Evolutionary conservation across 306 rosid species (phyloP), one percentile per base, ranked within the genome.

Genomic region (Lotus japonicus): DNA sequence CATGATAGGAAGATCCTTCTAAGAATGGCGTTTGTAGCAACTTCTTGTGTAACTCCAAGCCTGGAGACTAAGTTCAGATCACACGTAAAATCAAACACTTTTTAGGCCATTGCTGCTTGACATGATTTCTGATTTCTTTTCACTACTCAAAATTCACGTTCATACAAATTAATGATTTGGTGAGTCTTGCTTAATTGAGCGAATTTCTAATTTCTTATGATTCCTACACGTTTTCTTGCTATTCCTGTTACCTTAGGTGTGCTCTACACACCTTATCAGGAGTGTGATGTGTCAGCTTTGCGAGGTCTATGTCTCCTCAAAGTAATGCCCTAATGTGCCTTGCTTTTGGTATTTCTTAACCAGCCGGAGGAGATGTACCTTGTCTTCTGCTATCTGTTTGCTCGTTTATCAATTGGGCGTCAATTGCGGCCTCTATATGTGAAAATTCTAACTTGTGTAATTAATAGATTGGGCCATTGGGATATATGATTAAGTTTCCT

Each of bases 1-100:
- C 97, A 10, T 90, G 99, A 66, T 87, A 86, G 70, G 99, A 94
- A 84, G 97, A 90, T 78, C 92, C 92, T 55, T 85, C 89, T 45
- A 94, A 88, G 83, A 82, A 41, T 68, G 99, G 97, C 14, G 55
- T 86, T n/a, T 90, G 99, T 77, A 94, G 97, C 83, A 94, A 94
- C 36, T 94, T 65, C 70, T 75, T 94, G 77, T 94, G 99, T 69
- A 44, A 87, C 85, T 85, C 96, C 45, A 88, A 90, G 78, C 92
- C 99, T 5, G 99, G 99, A 76, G 99, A 94, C 82, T 85, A 90
- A 78, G 58, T 94, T 81, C 62, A 75, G 91, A 82, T 94, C 77
- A 85, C 97, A 71, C 97, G 99, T 94, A 84, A 68, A 43, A 16
- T n/a, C 7, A 43, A 48, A 39, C 55, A 55, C 35, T 35, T 79